Conservation (phyloP, 495 filamentous ascomycete species). For the Penicillium chermesinum region DNA sequence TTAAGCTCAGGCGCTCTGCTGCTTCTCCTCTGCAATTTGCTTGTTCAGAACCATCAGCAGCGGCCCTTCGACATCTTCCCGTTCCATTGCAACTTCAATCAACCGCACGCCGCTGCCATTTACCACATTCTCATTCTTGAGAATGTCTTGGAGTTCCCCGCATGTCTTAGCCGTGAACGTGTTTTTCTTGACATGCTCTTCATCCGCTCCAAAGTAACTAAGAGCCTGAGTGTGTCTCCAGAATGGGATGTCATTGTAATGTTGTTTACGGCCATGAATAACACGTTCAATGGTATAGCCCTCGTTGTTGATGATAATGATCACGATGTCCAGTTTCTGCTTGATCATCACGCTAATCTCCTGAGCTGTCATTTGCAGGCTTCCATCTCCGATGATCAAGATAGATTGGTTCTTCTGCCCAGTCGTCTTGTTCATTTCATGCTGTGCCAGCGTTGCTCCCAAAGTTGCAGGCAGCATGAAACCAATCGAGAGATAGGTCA, state of each 20-base stretch:
- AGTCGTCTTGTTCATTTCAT: slow-evolving; percentile 23
- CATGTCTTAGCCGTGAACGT: slow-evolving; percentile 30
- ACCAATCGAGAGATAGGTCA: slow-evolving; percentile 43
- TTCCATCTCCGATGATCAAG: slow-evolving; percentile 79
- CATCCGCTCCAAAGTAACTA: slow-evolving; percentile 39
- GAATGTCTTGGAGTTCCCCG: slow-evolving; percentile 30
- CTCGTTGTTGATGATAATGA: slow-evolving; percentile 73
- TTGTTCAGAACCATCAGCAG: slow-evolving; percentile 24
- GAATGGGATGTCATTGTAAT: slow-evolving; percentile 66
- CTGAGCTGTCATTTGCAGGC: slow-evolving; percentile 72
- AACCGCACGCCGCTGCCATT: slow-evolving; percentile 38
- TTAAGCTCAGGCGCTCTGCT: not conserved
- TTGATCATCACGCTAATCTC: slow-evolving; percentile 74
- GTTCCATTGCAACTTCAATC: slow-evolving; percentile 44
- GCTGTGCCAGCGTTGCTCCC: slow-evolving; percentile 44
- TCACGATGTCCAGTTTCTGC: slow-evolving; percentile 60
- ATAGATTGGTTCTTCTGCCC: slow-evolving; percentile 38
- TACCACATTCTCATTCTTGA: slow-evolving; percentile 28
- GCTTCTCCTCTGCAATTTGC: slow-evolving; percentile 22
- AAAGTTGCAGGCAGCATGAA: slow-evolving; percentile 46
- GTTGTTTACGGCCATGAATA: slow-evolving; percentile 67
- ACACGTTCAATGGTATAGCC: slow-evolving; percentile 71
- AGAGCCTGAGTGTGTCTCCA: slow-evolving; percentile 56
- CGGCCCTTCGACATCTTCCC: slow-evolving; percentile 37
- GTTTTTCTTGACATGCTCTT: slow-evolving; percentile 21